Evolutionary conservation across 2,329 filamentous ascomycete genomes (phyloP).

Genomic region (Colletotrichum musicola): DNA sequence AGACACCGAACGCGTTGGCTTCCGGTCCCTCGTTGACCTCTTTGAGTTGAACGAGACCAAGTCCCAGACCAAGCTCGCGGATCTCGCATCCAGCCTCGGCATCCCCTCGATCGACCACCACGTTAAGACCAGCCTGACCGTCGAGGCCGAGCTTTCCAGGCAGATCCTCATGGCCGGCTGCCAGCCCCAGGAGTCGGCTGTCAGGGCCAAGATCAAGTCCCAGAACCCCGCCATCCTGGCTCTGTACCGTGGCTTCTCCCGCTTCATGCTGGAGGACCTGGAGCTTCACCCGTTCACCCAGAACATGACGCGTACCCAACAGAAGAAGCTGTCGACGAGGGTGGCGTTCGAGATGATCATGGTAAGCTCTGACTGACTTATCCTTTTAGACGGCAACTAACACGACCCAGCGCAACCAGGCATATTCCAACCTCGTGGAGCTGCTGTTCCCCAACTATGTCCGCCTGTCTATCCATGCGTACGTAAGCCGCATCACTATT

Average conservation of each 20-base stretch:
- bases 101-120: constrained; percentile 53
- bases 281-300: constrained; percentile 43
- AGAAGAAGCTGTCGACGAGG: constrained; percentile 46
- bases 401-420: constrained; percentile 53
- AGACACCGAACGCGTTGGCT: constrained; percentile 43
- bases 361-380: constrained; percentile 31
- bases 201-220: constrained; percentile 45
- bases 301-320: constrained; percentile 44
- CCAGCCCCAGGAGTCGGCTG: constrained; percentile 47
- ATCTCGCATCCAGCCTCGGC: constrained; percentile 9
- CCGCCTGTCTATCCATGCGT: constrained; percentile 62
- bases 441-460: constrained; percentile 58
- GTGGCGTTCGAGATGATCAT: constrained; percentile 52
- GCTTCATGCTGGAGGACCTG: constrained; percentile 61
- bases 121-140: constrained; percentile 43
- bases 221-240: constrained; percentile 55
- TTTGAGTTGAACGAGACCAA: constrained; percentile 54
- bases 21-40: constrained; percentile 46
- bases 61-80: constrained; percentile 16
- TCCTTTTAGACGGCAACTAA: constrained; percentile 1
- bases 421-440: constrained; percentile 62
- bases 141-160: constrained; percentile 48
- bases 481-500: constrained; percentile 31
- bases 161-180: constrained; percentile 51
- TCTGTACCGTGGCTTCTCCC: constrained; percentile 72